Conservation (phyloP, 1,284 basidiomycete genomes). For the Neonothopanus nambi region DNA sequence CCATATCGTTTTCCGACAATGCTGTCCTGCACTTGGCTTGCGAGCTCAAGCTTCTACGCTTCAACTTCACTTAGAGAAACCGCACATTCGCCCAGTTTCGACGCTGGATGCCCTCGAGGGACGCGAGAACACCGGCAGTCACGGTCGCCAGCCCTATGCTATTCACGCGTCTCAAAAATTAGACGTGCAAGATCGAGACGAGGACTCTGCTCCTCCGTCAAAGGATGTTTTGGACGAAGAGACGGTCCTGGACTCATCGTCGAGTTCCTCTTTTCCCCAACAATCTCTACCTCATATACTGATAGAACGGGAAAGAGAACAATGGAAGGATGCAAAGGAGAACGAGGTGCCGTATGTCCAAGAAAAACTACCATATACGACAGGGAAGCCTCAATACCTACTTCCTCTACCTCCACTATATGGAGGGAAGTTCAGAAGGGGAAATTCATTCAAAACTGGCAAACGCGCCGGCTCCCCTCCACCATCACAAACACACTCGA, state of each 20-base stretch:
- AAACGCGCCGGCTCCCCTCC: background rate
- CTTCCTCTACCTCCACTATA: slow-evolving; percentile 13
- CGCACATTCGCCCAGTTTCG: too few relatives aligned
- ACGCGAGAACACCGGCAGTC: too few relatives aligned
- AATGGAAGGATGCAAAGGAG: background rate
- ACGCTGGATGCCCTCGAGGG: too few relatives aligned
- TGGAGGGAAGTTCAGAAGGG: slow-evolving; percentile 14
- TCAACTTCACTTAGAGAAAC: too few relatives aligned
- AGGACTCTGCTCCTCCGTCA: too few relatives aligned
- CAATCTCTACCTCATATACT: background rate
- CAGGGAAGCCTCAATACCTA: slow-evolving; percentile 8
- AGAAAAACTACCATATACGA: slow-evolving; percentile 5
- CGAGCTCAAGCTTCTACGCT: too few relatives aligned
- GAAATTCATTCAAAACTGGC: slow-evolving; percentile 9
- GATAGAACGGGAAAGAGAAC: slow-evolving; percentile 1
- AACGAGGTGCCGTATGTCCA: background rate
- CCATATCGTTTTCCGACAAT: slow-evolving; percentile 18
- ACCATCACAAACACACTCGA: background rate
- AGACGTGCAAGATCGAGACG: background rate
- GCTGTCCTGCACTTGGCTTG: background rate
- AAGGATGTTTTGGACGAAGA: too few relatives aligned
- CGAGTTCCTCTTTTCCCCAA: too few relatives aligned
- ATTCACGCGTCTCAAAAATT: background rate
- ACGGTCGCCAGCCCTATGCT: background rate
- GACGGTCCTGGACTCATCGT: too few relatives aligned